Evolutionary conservation across 805 yeast genomes (phyloP).

Genomic region (Wickerhamomyces hampshirensis): DNA sequence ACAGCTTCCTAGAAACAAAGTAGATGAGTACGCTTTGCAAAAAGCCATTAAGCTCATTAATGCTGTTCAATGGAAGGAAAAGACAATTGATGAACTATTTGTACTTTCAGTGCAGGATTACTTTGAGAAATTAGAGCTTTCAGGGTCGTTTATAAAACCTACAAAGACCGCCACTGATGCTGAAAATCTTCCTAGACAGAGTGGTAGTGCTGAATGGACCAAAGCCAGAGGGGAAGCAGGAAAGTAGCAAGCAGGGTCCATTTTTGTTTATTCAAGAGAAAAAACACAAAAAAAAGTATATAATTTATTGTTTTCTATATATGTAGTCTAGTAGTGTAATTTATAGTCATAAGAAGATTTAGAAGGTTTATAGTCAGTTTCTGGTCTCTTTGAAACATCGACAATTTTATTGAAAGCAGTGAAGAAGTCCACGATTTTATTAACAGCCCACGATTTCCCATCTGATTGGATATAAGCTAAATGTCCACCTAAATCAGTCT

Average conservation of each 20-base stretch:
- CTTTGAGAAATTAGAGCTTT: slow-evolving; percentile 30
- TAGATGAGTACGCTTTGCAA: slow-evolving; percentile 36
- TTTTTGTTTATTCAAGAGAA: no score
- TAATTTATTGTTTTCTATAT: no score
- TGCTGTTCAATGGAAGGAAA: slow-evolving; percentile 24
- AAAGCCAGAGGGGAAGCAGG: slow-evolving; percentile 77
- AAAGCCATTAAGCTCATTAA: slow-evolving; percentile 35
- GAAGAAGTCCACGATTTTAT: slow-evolving; percentile 37
- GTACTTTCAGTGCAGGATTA: slow-evolving; percentile 33
- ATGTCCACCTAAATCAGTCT: slow-evolving; percentile 70
- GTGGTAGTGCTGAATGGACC: slow-evolving; percentile 78
- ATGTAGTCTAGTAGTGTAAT: slow-evolving; percentile 9
- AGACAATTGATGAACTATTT: slow-evolving; percentile 33
- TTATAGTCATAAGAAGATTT: slow-evolving; percentile 16
- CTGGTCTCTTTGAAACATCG: slow-evolving; percentile 17
- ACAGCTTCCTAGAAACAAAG: slow-evolving; percentile 41
- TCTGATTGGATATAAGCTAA: slow-evolving; percentile 44
- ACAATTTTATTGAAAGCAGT: slow-evolving; percentile 32
- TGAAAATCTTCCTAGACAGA: slow-evolving; percentile 46
- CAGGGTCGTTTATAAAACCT: slow-evolving; percentile 4
- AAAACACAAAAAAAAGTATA: no score
- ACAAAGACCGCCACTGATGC: slow-evolving; percentile 7
- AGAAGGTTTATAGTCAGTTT: slow-evolving; percentile 14
- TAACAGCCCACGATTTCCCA: slow-evolving; percentile 44
- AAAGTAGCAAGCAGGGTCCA: not conserved